Evolutionary conservation across 495 filamentous ascomycete genomes (phyloP).

Genomic region (Aspergillus saccharolyticus): DNA sequence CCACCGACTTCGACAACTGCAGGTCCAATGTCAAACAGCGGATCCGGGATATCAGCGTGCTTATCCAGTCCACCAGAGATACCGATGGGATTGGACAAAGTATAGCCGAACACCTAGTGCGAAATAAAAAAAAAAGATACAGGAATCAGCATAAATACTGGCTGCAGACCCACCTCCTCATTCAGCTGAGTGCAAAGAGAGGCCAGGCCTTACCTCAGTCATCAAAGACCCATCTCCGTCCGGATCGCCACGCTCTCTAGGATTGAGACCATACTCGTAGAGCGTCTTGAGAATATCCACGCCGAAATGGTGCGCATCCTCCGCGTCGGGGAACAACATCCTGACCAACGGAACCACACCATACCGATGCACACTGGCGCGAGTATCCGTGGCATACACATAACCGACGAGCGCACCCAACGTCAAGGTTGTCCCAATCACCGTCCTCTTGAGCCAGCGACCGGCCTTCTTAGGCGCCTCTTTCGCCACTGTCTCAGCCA

Average conservation of each 20-base stretch:
- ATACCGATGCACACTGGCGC: constrained; percentile 79
- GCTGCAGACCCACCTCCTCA: not conserved
- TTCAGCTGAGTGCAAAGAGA: not conserved
- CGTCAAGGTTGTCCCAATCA: constrained; percentile 54
- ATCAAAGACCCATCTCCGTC: constrained; percentile 47
- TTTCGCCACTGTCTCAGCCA: constrained; percentile 21
- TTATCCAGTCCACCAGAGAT: constrained; percentile 95
- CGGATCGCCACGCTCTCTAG: constrained; percentile 64
- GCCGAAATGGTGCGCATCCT: constrained; percentile 82
- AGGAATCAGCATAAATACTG: not conserved
- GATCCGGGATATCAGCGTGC: constrained; percentile 77
- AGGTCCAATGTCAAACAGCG: constrained; percentile 75
- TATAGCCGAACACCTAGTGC: constrained; percentile 67
- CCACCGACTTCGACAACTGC: constrained; percentile 88
- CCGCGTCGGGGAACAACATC: constrained; percentile 70
- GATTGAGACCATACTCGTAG: constrained; percentile 55
- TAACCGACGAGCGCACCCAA: constrained; percentile 52
- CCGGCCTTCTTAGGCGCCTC: constrained; percentile 32
- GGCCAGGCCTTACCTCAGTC: constrained; percentile 43
- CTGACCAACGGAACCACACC: constrained; percentile 71
- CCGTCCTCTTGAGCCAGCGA: constrained; percentile 36
- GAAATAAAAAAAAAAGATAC: not conserved
- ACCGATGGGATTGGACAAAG: constrained; percentile 76
- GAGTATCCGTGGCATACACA: constrained; percentile 84
- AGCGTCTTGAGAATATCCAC: constrained; percentile 55